phyloP scores from a whole-genome alignment of 331 rosid genomes.

The Cucumis variabilis region DNA sequence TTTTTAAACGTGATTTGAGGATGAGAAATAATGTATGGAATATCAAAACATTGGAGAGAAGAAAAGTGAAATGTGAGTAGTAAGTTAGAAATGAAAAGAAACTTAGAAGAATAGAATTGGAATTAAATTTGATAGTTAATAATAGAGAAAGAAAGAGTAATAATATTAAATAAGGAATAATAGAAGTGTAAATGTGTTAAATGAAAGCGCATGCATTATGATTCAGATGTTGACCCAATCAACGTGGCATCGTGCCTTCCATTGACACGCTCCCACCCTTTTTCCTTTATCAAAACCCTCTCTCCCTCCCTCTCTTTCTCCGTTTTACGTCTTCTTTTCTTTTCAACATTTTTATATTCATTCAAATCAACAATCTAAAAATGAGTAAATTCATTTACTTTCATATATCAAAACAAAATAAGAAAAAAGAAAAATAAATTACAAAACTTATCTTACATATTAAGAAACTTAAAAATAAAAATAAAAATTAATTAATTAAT shows the following conservation, averaged over 20 bases:
- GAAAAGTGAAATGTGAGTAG: no score
- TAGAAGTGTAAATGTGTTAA: neutral
- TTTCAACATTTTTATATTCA: no score
- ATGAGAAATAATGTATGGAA: no score
- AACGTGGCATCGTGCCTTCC: slow-evolving; percentile 56
- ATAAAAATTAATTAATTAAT: no score
- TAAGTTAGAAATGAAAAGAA: neutral
- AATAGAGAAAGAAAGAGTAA: neutral
- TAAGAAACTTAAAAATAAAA: no score
- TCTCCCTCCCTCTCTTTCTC: slow-evolving; percentile 27
- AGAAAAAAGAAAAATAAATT: no score
- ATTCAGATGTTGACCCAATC: slow-evolving; percentile 19
- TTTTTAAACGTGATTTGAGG: no score
- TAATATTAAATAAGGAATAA: neutral
- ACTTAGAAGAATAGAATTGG: neutral
- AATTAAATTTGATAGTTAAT: neutral
- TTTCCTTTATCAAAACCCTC: slow-evolving; percentile 4
- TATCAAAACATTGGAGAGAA: neutral
- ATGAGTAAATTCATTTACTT: no score
- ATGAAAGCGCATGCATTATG: slow-evolving; percentile 21
- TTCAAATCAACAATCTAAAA: no score
- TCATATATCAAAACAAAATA: no score
- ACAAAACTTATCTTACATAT: no score
- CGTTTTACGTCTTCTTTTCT: neutral
- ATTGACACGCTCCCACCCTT: slow-evolving; percentile 29